Evolutionary conservation across 768 basidiomycete genomes (phyloP).

Genomic region (Mycena crocata): DNA sequence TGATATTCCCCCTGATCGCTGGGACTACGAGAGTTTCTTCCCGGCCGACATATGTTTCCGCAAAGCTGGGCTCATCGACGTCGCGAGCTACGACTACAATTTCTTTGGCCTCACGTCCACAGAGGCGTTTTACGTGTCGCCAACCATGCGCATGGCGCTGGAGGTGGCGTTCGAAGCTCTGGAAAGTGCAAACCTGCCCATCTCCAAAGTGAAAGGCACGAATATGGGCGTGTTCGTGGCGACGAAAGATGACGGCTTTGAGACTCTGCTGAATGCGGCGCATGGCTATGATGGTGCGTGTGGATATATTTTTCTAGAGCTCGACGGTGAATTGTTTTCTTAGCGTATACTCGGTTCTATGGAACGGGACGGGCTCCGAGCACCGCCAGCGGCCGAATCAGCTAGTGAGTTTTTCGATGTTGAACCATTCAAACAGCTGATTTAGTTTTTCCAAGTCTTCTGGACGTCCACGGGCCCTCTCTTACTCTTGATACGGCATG

Average conservation of each 20-base stretch:
- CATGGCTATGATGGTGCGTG: slow-evolving; percentile 30
- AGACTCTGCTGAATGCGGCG: slow-evolving; percentile 25
- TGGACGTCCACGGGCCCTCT: slow-evolving; percentile 33
- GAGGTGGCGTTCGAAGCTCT: slow-evolving; percentile 33
- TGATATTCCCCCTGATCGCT: slow-evolving; percentile 25
- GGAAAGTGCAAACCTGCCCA: slow-evolving; percentile 33
- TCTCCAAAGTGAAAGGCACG: slow-evolving; percentile 27
- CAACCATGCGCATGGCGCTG: slow-evolving; percentile 29
- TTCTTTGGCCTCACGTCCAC: slow-evolving; percentile 34
- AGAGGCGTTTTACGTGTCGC: slow-evolving; percentile 32
- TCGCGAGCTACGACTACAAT: slow-evolving; percentile 24
- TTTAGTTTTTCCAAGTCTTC: slow-evolving; percentile 14
- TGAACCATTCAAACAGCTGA: background rate
- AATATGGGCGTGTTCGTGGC: slow-evolving; percentile 28
- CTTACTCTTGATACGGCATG: slow-evolving; percentile 33
- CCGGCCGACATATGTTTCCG: slow-evolving; percentile 24
- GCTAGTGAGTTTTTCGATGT: slow-evolving; percentile 26
- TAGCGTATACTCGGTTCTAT: slow-evolving; percentile 31
- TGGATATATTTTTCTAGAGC: background rate
- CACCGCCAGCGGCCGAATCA: slow-evolving; percentile 29
- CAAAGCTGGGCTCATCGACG: slow-evolving; percentile 25
- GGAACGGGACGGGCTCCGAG: slow-evolving; percentile 31
- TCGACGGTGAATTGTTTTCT: background rate
- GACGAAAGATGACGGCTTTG: slow-evolving; percentile 29
- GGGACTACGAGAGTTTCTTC: slow-evolving; percentile 31